Evolutionary conservation across 2,329 filamentous ascomycete species (phyloP).

Genomic region (Podosphaera fusca): DNA sequence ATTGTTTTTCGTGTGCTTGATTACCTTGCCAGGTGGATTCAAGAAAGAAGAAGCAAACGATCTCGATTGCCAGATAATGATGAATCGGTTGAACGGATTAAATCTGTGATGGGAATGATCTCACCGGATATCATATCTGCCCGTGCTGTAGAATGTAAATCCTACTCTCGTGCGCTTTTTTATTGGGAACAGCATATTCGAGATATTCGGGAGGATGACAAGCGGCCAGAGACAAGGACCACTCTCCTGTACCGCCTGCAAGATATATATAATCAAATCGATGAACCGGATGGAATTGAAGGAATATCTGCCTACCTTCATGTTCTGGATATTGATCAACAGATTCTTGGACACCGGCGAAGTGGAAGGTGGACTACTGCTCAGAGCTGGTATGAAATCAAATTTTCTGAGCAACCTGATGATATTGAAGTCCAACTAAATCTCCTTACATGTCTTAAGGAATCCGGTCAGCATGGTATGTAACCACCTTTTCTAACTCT

Average conservation of each 20-base stretch:
- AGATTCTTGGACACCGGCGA: slow-evolving; percentile 79
- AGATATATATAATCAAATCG: slow-evolving; percentile 89
- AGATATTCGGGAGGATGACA: slow-evolving; percentile 16
- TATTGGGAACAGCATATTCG: slow-evolving; percentile 84
- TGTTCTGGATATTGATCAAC: slow-evolving; percentile 75
- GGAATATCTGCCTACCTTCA: slow-evolving; percentile 76
- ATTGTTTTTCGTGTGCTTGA: slow-evolving; percentile 78
- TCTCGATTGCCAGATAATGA: slow-evolving; percentile 19
- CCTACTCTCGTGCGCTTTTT: slow-evolving; percentile 77
- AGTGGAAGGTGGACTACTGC: slow-evolving; percentile 83
- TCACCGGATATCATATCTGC: slow-evolving; percentile 53
- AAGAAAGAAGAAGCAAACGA: slow-evolving; percentile 27
- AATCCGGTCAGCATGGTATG: slow-evolving; percentile 83
- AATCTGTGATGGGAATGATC: slow-evolving; percentile 45
- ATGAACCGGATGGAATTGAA: slow-evolving; percentile 90
- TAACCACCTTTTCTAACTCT: slow-evolving; percentile 2
- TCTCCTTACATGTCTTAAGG: slow-evolving; percentile 68
- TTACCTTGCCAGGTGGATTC: slow-evolving; percentile 76
- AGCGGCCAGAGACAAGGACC: slow-evolving; percentile 23
- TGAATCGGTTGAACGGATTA: slow-evolving; percentile 34
- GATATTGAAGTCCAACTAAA: slow-evolving; percentile 61
- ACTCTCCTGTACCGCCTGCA: slow-evolving; percentile 58
- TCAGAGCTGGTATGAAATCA: slow-evolving; percentile 93
- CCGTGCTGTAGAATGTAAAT: slow-evolving; percentile 79
- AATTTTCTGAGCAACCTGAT: slow-evolving; percentile 55